Conservation (phyloP, 768 basidiomycete species). For the Amanita exitialis region DNA sequence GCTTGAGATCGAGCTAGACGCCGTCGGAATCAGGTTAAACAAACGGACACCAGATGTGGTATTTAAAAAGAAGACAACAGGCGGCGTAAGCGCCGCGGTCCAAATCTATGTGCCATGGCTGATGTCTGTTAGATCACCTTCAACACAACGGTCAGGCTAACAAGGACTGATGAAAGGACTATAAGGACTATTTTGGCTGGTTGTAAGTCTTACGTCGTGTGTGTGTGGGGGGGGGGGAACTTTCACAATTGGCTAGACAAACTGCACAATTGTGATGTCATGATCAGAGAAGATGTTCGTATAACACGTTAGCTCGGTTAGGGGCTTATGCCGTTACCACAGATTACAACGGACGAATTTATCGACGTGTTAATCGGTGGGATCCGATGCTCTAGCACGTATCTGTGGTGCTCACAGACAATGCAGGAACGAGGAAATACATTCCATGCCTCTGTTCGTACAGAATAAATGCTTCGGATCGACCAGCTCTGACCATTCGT, state of each 20-base stretch:
- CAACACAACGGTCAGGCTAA: conserved; percentile 88
- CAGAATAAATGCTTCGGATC: neutral
- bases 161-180: conserved; percentile 90
- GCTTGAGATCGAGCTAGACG: conserved; percentile 89
- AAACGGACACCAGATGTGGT: conserved; percentile 86
- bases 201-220: conserved; percentile 35
- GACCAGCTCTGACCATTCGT: neutral
- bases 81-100: conserved; percentile 53
- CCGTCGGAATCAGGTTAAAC: conserved; percentile 94
- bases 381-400: neutral
- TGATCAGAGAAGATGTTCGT: conserved; percentile 94
- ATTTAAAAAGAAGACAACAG: conserved; percentile 88
- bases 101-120: neutral
- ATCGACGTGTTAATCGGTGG: conserved; percentile 95
- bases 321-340: conserved; percentile 6
- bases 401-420: neutral
- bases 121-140: conserved; percentile 60
- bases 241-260: conserved; percentile 42
- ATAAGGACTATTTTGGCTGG: conserved; percentile 87
- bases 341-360: conserved; percentile 96
- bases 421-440: conserved; percentile 85
- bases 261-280: conserved; percentile 90
- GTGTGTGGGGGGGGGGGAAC: too few relatives aligned
- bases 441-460: conserved; percentile 80
- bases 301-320: conserved; percentile 3